Evolutionary conservation across 1,284 basidiomycete genomes (phyloP).

Genomic region (Taiwanofungus camphoratus): DNA sequence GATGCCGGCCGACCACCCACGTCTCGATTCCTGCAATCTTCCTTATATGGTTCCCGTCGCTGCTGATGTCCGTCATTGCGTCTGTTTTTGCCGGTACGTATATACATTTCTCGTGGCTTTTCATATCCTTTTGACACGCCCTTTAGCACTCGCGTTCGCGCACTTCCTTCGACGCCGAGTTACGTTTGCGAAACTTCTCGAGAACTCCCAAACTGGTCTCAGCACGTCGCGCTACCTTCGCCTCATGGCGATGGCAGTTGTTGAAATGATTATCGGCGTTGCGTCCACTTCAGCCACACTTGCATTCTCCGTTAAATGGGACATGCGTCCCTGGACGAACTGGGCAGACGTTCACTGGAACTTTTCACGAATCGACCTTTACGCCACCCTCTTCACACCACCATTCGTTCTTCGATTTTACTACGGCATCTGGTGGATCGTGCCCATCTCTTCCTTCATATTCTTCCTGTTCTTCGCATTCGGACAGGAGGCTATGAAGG

Average conservation of each 20-base stretch:
- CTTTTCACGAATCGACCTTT: constrained; percentile 26
- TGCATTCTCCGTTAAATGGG: constrained; percentile 3
- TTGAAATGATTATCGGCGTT: constrained; percentile 1
- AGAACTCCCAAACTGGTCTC: background rate
- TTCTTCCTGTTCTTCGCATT: constrained; percentile 16
- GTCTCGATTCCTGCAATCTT: constrained; percentile 20
- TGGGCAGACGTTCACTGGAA: constrained; percentile 34
- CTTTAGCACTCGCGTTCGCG: constrained; percentile 6
- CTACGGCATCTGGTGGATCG: constrained; percentile 9
- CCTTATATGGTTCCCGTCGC: constrained; percentile 19
- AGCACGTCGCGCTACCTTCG: constrained; percentile 3
- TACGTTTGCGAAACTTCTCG: constrained; percentile 9
- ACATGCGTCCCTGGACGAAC: constrained; percentile 26
- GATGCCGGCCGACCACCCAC: constrained; percentile 22
- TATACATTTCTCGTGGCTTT: too few species aligned
- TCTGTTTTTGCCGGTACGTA: constrained; percentile 18
- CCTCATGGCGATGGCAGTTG: background rate
- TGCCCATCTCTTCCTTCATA: constrained; percentile 8
- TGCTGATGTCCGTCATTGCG: constrained; percentile 18
- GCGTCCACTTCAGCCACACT: background rate
- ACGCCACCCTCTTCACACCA: constrained; percentile 14
- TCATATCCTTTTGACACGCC: too few species aligned
- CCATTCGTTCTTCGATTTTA: constrained; percentile 3
- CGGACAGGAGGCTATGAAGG: constrained; percentile 5
- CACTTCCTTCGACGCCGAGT: constrained; percentile 7